Base-by-base conservation (phyloP, 2,329 filamentous ascomycete genomes). In the Ascocoryne sarcoides region DNA sequence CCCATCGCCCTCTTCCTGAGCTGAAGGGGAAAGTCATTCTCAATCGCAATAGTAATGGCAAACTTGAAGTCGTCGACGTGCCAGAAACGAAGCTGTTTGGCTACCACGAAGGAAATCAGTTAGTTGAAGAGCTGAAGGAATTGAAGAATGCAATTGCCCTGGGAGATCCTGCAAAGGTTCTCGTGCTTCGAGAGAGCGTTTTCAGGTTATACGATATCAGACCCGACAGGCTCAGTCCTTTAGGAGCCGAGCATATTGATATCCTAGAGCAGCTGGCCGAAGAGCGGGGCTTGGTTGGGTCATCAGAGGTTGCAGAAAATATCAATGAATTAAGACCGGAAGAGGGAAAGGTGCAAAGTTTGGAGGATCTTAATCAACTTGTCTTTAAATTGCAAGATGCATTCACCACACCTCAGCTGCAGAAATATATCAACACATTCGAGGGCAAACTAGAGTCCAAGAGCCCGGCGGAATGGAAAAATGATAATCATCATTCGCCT, bases 101-200 rank as follows among this genome's bases (percentile, higher is more conserved):
- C n/a, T n/a, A n/a, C n/a, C n/a, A n/a, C n/a, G n/a, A n/a, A n/a
- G n/a, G n/a, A n/a, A n/a, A n/a, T n/a, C n/a, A n/a, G n/a, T n/a
- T n/a, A n/a, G n/a, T n/a, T 32, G 53, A 56, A 36, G 39, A 48
- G 8, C 42, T 40, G 10, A 49, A 57, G 40, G 14, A 16, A 3
- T 36, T 59, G 14, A 37, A 47, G 8, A 47, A 47, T 4, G 43
- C 42, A 34, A 42, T 58, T 23, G 56, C 19, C 18, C 19, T 35
- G 17, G 37, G 55, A 12, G 47, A 53, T 14, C 42, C 43, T 3
- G 43, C 55, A 1, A 48, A 59, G 20, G 50, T 60, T 14, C 48
- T 61, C 34, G 48, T 61, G 12, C 49, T 61, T n/a, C 50, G 51
- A 45, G 56, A 59, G 39, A 51, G 51, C 2, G 44, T 47, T 28